Evolutionary conservation across 495 filamentous ascomycete genomes (phyloP), one percentile per base, ranked within the genome.

Genomic region (Aspergillus indologenus): DNA sequence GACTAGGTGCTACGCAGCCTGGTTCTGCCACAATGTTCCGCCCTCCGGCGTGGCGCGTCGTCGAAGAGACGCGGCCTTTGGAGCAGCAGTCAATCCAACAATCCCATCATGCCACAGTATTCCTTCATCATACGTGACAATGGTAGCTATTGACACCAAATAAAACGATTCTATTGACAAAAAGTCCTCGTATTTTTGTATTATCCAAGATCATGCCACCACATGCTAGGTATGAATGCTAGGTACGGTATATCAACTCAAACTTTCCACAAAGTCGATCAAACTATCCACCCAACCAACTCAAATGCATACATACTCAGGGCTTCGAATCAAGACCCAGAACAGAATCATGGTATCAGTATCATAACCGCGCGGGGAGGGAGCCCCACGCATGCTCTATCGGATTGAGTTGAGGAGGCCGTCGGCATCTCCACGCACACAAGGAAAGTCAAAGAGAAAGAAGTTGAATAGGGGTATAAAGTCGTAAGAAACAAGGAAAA

Each of bases 391-490:
- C 34, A 40, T 40, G 34, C 46, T 21, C 8, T 49, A 49, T 26
- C 46, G 21, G n/a, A 49, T 5, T 22, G 19, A 56, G 21, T 24
- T 24, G 21, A 42, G 2, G 24, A 21, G 19, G 20, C 5, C 34
- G 34, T 40, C 34, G 12, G 12, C 34, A 40, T 21, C 9, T 14
- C 12, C 12, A 40, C 5, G 12, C 34, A 40, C 34, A 15, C 34
- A 40, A 40, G 34, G 24, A 44, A 31, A 48, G 19, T 45, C 20
- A 26, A 53, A 49, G 5, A 14, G 23, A 54, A 19, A 56, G n/a
- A 49, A 57, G 12, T 47, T 43, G 31, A 52, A 57, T 31, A 45
- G 61, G 64, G 64, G 64, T 66, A 66, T 66, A 66, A 60, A 22
- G 50, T 63, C 64, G 56, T 61, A 58, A 65, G 48, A 45, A 49